A percentile compares a stretch with the other conserved stretches of the same genome.
phyloP scores from a whole-genome alignment of 495 filamentous ascomycete genomes.

The Penicillium maclennaniae region DNA sequence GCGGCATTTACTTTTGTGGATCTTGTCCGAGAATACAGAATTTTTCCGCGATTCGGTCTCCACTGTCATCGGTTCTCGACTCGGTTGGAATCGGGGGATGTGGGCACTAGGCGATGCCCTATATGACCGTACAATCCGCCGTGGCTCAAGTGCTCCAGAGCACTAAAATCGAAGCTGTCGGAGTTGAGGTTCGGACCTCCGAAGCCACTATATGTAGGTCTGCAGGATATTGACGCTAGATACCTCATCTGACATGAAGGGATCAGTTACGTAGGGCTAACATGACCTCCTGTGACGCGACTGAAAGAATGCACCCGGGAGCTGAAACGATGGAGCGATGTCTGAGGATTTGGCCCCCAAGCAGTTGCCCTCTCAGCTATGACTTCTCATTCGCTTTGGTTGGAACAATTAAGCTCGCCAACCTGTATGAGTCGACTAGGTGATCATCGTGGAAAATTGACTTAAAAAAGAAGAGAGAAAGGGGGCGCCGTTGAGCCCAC shows the following conservation, averaged over 20 bases:
- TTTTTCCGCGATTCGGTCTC: constrained; percentile 13
- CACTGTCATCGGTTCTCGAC: constrained; percentile 5
- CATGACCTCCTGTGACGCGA: constrained; percentile 5
- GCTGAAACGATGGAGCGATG: not conserved
- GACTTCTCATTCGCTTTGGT: not conserved
- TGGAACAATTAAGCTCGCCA: constrained; percentile 11
- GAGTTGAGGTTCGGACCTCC: not conserved
- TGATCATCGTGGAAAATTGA: not conserved
- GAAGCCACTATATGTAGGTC: not conserved
- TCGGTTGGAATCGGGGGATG: constrained; percentile 3
- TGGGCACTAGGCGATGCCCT: not conserved
- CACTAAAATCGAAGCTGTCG: not conserved
- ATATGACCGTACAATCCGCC: too few relatives aligned
- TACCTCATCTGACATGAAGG: constrained; percentile 11
- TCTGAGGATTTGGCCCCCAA: not conserved
- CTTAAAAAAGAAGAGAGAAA: not conserved
- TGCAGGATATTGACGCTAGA: not conserved
- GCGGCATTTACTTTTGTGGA: constrained; percentile 18
- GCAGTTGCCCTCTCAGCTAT: not conserved
- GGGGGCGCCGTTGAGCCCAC: not conserved
- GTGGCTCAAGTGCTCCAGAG: too few relatives aligned
- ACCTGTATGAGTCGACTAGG: constrained; percentile 3
- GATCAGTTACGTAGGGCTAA: constrained; percentile 11
- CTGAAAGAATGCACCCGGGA: not conserved
- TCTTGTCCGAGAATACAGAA: constrained; percentile 5